Evolutionary conservation across 2,329 filamentous ascomycete species (phyloP), one percentile per base, ranked within the genome.

Genomic region (Pyrenochaeta sp.): DNA sequence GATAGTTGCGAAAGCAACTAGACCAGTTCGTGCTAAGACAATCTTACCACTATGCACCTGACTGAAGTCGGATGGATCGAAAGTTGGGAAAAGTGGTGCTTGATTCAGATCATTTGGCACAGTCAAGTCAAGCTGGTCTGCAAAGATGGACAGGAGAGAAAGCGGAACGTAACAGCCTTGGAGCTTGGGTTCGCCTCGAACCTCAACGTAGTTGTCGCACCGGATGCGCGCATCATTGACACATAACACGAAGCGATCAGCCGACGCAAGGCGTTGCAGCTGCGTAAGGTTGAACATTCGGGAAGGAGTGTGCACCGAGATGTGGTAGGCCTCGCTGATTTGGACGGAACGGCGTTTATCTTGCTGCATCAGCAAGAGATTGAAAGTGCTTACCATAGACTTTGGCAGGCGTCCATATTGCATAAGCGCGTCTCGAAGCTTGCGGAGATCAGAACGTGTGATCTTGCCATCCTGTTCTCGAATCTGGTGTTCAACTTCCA

Each of bases 271-370:
- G 3, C 56, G 55, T 45, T 67, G 62, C 9, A 69, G 36, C 36
- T 67, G 62, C 9, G 64, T 62, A 0, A 62, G 28, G n/a, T 66
- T 67, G 59, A 68, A 68, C 59, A 63, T 61, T 9, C 61, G 50
- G 5, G 66, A 68, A 3, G 66, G 62, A 19, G 40, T 44, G 46
- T 66, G 66, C 12, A 64, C 59, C 40, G 13, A 59, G 27, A 66
- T 19, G 2, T 52, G 22, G 27, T 56, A 50, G 2, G 27, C 37
- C 36, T 65, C 60, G 5, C 50, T 30, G 12, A 58, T 44, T 12
- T 51, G 27, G 10, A 50, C 36, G 3, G 48, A 40, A 27, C 40
- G 12, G 19, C 3, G 2, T 5, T 25, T 32, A 13, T 19, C 32
- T 13, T 44, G 47, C 7, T 34, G 8, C 10, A 32, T 5, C 15